Evolutionary conservation across 257 asterid genomes (phyloP), one percentile per base, ranked within the genome.

Genomic region (Plectranthus barbatus): DNA sequence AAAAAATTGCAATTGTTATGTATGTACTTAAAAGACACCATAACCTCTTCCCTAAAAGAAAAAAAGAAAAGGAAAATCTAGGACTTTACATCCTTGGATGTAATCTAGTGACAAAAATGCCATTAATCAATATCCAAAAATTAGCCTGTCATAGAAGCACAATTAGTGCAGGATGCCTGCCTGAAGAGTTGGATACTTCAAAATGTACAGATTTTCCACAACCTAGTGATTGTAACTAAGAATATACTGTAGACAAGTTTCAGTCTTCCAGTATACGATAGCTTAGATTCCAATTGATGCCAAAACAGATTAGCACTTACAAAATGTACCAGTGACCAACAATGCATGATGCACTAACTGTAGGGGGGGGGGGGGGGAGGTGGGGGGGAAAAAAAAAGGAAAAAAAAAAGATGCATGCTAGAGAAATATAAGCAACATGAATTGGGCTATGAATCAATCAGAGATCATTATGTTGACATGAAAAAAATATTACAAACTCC

Each of bases 401-500:
- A 36, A 44, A n/a, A n/a, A n/a, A 24, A 18, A 40, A 18, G 31
- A 44, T 23, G 8, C 17, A 56, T 15, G 48, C 19, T 46, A 65
- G 34, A 47, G 54, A 17, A 29, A 31, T 41, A 59, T 34, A 42
- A 18, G 31, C 50, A 54, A 41, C 69, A 37, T 44, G 4, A 56
- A 62, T 24, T 46, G 46, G 49, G 67, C 8, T 10, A 29, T 7
- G 34, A 24, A 36, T 64, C 63, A 49, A 34, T 18, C 20, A 44
- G 9, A 66, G 63, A 47, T 52, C 60, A 66, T 48, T 18, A 42
- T 42, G 49, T 33, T 67, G 60, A 23, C 60, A 9, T 21, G 21
- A 49, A 58, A 49, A 55, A n/a, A 53, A 66, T 15, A 44, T 67
- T 34, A 56, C 33, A 69, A 42, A 18, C 45, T 36, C 67, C 69